Percentiles rank a stretch among this genome's conserved stretches.
phyloP scores from a whole-genome alignment of 257 asterid species.

The Ajuga chamaepitys region DNA sequence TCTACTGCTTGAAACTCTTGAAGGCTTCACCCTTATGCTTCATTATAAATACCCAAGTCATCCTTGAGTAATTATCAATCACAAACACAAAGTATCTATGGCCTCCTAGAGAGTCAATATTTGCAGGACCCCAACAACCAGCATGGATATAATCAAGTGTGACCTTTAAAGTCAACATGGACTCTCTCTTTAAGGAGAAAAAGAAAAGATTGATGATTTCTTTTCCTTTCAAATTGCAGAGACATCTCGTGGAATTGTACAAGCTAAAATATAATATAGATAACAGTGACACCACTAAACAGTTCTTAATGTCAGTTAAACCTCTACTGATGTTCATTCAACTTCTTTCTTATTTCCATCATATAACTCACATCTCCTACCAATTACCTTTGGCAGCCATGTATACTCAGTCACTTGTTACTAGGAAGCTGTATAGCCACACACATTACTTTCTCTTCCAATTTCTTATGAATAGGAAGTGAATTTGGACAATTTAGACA shows the following conservation, averaged over 20 bases:
- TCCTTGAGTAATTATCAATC: too few species aligned
- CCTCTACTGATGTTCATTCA: not conserved
- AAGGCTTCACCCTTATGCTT: too few species aligned
- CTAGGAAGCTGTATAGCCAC: not conserved
- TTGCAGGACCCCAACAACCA: too few species aligned
- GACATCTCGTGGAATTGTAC: not conserved
- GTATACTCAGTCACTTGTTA: not conserved
- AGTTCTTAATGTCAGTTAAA: not conserved
- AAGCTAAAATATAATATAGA: slow-evolving; percentile 3
- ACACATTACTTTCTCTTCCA: not conserved
- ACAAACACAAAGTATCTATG: too few species aligned
- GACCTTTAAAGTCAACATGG: slow-evolving; percentile 3
- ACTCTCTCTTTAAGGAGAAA: too few species aligned
- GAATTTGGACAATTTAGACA: slow-evolving; percentile 5
- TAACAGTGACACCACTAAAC: not conserved
- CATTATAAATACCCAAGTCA: too few species aligned
- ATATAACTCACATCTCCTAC: not conserved
- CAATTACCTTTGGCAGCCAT: not conserved
- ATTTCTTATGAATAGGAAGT: not conserved
- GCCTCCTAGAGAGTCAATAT: too few species aligned
- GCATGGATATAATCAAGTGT: too few species aligned
- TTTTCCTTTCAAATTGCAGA: not conserved
- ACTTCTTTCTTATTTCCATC: not conserved
- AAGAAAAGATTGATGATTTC: too few species aligned
- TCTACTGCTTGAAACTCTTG: too few species aligned